Evolutionary conservation across 805 yeast species (phyloP).

Genomic region (Brettanomyces naardenensis): DNA sequence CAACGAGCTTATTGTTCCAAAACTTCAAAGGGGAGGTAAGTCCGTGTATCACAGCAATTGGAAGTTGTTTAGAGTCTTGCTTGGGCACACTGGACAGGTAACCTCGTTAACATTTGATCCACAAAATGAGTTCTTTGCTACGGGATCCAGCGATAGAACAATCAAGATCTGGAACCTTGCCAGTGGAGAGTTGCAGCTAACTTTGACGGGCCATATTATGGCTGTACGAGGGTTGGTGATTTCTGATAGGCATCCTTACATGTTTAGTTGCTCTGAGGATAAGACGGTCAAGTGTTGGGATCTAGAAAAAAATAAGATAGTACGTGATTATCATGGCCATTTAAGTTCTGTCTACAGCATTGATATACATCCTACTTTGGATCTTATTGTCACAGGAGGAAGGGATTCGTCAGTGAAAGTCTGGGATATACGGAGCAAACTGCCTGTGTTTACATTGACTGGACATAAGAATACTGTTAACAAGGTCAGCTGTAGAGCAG

Average conservation of each 20-base stretch:
- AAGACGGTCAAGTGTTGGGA: constrained; percentile 95
- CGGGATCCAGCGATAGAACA: constrained; percentile 85
- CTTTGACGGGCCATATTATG: constrained; percentile 89
- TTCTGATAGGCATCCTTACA: constrained; percentile 72
- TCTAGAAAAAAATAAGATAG: constrained; percentile 71
- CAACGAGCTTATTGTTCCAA: constrained; percentile 19
- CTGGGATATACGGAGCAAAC: constrained; percentile 87
- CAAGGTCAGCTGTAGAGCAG: constrained; percentile 54
- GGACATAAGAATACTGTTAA: constrained; percentile 80
- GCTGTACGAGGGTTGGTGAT: constrained; percentile 71
- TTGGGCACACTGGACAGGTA: constrained; percentile 94
- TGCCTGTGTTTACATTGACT: constrained; percentile 63
- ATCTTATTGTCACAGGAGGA: constrained; percentile 79
- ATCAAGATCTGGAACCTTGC: constrained; percentile 91
- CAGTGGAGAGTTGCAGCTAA: constrained; percentile 55
- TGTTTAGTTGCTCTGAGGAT: constrained; percentile 91
- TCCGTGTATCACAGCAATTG: constrained; percentile 48
- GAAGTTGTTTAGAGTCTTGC: constrained; percentile 64
- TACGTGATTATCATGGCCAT: constrained; percentile 92
- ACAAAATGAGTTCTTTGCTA: constrained; percentile 81
- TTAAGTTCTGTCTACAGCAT: constrained; percentile 80
- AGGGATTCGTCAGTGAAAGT: constrained; percentile 79
- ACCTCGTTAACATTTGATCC: constrained; percentile 79
- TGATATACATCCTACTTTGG: constrained; percentile 81
- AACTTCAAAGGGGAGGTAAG: constrained; percentile 1